Evolutionary conservation across 164 flowering plant genomes (phyloP).

Genomic region (Protea cynaroides): DNA sequence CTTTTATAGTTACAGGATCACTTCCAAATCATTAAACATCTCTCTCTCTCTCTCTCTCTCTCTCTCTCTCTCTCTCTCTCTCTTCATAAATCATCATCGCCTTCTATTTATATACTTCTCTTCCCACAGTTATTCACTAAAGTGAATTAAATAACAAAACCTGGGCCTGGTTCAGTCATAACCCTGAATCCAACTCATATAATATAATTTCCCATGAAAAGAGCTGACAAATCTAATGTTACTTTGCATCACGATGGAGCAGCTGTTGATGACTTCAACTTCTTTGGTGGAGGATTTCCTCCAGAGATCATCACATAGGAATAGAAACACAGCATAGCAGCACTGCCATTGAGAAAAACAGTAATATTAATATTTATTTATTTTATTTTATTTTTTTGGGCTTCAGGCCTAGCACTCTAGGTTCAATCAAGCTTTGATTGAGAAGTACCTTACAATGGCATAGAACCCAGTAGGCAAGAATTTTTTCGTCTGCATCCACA

Average conservation of each 20-base stretch:
- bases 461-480: slow-evolving; percentile 61
- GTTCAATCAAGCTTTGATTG: neutral
- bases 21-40: no score
- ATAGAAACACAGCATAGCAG: slow-evolving; percentile 87
- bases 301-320: slow-evolving; percentile 79
- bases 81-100: neutral
- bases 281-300: slow-evolving; percentile 97
- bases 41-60: no score
- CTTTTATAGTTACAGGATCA: no score
- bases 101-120: neutral
- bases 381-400: no score
- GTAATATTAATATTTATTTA: no score
- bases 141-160: neutral
- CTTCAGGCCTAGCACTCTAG: neutral
- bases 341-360: slow-evolving; percentile 39
- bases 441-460: slow-evolving; percentile 54
- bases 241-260: slow-evolving; percentile 20
- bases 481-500: slow-evolving; percentile 64
- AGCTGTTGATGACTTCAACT: slow-evolving; percentile 44
- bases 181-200: neutral
- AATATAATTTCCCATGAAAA: neutral
- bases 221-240: neutral
- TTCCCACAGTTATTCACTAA: neutral
- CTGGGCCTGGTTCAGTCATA: neutral
- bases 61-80: neutral